phyloP scores from a whole-genome alignment of 768 basidiomycete genomes.

The Mycena leptocephala region DNA sequence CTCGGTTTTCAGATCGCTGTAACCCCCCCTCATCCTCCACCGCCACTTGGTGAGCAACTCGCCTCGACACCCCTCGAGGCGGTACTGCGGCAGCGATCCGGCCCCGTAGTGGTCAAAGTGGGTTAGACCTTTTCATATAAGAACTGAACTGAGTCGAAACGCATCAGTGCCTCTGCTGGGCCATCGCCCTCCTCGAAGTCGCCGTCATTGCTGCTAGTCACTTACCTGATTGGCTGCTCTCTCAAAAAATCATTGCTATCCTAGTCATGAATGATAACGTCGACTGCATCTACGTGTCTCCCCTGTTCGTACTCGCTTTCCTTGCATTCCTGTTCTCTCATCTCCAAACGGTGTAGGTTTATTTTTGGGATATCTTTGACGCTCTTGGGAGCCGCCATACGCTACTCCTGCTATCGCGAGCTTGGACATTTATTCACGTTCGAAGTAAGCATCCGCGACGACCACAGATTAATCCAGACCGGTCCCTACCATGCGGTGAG shows the following conservation, averaged over 20 bases:
- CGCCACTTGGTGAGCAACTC: constrained; percentile 49
- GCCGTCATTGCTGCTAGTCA: constrained; percentile 53
- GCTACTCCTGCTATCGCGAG: constrained; percentile 55
- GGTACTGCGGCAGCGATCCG: constrained; percentile 53
- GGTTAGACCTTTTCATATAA: background rate
- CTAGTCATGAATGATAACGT: constrained; percentile 44
- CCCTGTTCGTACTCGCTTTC: constrained; percentile 38
- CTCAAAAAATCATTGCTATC: constrained; percentile 45
- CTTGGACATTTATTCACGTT: constrained; percentile 67
- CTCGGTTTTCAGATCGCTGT: constrained; percentile 60
- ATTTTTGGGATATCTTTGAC: constrained; percentile 58
- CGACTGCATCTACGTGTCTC: constrained; percentile 47
- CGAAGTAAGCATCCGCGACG: constrained; percentile 63
- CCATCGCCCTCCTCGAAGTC: constrained; percentile 55
- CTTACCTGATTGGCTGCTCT: constrained; percentile 37
- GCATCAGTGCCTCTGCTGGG: constrained; percentile 56
- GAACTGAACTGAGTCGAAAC: constrained; percentile 7
- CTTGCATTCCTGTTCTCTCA: background rate
- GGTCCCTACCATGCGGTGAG: constrained; percentile 66
- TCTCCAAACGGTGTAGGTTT: constrained; percentile 25
- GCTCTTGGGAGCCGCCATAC: constrained; percentile 46
- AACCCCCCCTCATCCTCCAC: constrained; percentile 65
- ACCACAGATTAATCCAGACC: constrained; percentile 63
- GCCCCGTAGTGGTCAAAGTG: constrained; percentile 56
- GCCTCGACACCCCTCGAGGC: constrained; percentile 55